Base-by-base conservation (phyloP, 345 rosid genomes). In the Dipteronia dyeriana region DNA sequence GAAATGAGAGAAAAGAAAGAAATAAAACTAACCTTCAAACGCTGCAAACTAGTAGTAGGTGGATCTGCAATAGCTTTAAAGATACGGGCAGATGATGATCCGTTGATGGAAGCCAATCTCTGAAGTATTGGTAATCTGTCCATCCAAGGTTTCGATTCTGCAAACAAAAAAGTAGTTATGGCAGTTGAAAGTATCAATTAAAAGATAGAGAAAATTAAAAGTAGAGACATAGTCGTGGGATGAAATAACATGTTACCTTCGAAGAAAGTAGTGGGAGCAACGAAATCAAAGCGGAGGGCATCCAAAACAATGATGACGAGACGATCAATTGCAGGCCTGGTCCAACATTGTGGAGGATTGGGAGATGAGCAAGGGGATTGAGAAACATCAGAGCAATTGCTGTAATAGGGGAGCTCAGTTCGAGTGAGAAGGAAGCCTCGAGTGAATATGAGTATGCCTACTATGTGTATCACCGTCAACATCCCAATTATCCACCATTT, bases 51-150 rank as follows among this genome's bases (percentile, higher is more conserved):
- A 9, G 99, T 95, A 1, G 99, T 95, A 25, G 99, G 98, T 75
- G 99, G 99, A 79, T 95, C 97, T n/a, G 98, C 97, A 78, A 93
- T 88, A 62, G 98, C 98, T 83, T 92, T 93, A 84, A 94, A 95
- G 66, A 95, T 90, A 84, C 82, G 91, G 54, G 97, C 90, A 45
- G 97, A 86, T 1, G 94, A 86, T 20, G 94, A 86, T 20, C 89
- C 82, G 64, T 89, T 68, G 23, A 57, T 70, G 78, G 76, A 87
- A 10, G 98, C 97, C 79, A 89, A 66, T 79, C 84, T 90, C 82
- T 92, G 97, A 73, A 95, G 82, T 45, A 93, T 85, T 60, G 73
- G 79, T 13, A 95, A 82, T 72, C 79, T 92, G 70, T 95, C 95
- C 99, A 95, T 95, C 99, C 98, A 95, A 77, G 96, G 97, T 84